These are phyloP conservation scores for Aspergillus alliaceus DNA, from an alignment of 2,329 filamentous ascomycete species.

Conservation along the genomic window DNA sequence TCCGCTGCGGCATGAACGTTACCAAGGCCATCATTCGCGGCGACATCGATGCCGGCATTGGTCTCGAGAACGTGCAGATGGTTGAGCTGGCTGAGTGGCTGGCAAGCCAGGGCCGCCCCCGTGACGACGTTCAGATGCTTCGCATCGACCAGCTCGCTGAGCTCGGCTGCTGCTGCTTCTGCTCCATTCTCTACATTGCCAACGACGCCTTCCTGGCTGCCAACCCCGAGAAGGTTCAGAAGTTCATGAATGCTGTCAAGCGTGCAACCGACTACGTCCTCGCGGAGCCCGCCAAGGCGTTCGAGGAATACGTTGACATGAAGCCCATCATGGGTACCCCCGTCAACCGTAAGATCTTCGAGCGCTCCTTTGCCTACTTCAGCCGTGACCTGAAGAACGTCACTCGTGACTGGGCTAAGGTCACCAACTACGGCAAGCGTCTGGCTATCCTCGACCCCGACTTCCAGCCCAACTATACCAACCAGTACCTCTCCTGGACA, in stretches of 20 bases:
- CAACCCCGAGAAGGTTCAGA: slow-evolving; percentile 64
- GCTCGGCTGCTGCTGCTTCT: slow-evolving; percentile 82
- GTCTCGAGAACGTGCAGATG: slow-evolving; percentile 81
- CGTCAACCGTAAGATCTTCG: slow-evolving; percentile 76
- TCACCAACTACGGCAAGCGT: slow-evolving; percentile 73
- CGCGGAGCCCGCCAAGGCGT: slow-evolving; percentile 61
- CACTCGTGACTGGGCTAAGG: slow-evolving; percentile 72
- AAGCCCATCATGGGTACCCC: slow-evolving; percentile 68
- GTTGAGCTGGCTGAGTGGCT: slow-evolving; percentile 80
- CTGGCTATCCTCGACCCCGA: slow-evolving; percentile 63
- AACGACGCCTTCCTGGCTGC: slow-evolving; percentile 69
- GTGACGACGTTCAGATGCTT: slow-evolving; percentile 73
- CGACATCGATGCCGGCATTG: slow-evolving; percentile 72
- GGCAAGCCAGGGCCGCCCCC: slow-evolving; percentile 59
- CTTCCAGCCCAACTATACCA: slow-evolving; percentile 75
- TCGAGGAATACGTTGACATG: slow-evolving; percentile 68
- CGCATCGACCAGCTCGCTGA: slow-evolving; percentile 78
- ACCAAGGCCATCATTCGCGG: slow-evolving; percentile 73
- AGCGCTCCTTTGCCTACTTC: slow-evolving; percentile 76
- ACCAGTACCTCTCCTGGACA: slow-evolving; percentile 66
- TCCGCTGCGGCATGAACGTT: slow-evolving; percentile 80
- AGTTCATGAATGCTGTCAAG: slow-evolving; percentile 73
- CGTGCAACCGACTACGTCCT: slow-evolving; percentile 72
- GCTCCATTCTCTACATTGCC: slow-evolving; percentile 76
- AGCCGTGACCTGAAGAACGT: slow-evolving; percentile 75